Evolutionary conservation across 1,139 yeast genomes (phyloP).

Genomic region (Wickerhamomyces sp.): DNA sequence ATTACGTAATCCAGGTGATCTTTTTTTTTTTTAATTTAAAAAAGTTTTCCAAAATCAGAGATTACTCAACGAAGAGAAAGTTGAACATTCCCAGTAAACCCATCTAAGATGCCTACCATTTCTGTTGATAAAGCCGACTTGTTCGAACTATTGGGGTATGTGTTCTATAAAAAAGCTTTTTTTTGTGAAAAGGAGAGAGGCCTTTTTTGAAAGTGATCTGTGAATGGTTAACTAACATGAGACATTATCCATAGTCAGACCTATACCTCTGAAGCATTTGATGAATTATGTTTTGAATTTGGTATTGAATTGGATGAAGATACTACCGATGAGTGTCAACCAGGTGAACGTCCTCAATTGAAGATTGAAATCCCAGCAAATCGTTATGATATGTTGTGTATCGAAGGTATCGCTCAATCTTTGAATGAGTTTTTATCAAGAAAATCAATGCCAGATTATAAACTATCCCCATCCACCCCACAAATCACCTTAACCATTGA

Average conservation of each 20-base stretch:
- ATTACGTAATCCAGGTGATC: too few species aligned
- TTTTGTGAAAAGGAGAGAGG: not conserved
- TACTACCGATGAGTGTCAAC: constrained; percentile 66
- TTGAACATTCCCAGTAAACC: not conserved
- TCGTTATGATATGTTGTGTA: constrained; percentile 95
- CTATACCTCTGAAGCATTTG: constrained; percentile 90
- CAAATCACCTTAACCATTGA: constrained; percentile 66
- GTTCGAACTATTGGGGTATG: constrained; percentile 60
- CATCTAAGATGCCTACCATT: constrained; percentile 81
- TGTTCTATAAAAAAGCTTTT: constrained; percentile 8
- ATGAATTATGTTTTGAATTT: constrained; percentile 94
- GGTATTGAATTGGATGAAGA: constrained; percentile 98
- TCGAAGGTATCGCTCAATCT: constrained; percentile 96
- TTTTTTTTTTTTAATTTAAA: too few species aligned
- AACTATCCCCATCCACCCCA: constrained; percentile 56
- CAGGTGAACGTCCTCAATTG: constrained; percentile 88
- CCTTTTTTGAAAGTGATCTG: not conserved
- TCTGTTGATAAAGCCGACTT: constrained; percentile 93
- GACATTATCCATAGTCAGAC: constrained; percentile 25
- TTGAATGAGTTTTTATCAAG: constrained; percentile 84
- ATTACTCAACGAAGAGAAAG: too few species aligned
- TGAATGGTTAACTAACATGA: not conserved
- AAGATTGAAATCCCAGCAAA: constrained; percentile 98
- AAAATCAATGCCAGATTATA: constrained; percentile 59
- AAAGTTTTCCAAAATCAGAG: not conserved